Base-by-base conservation (phyloP, 305 asterid genomes). In the Rubia balearica region DNA sequence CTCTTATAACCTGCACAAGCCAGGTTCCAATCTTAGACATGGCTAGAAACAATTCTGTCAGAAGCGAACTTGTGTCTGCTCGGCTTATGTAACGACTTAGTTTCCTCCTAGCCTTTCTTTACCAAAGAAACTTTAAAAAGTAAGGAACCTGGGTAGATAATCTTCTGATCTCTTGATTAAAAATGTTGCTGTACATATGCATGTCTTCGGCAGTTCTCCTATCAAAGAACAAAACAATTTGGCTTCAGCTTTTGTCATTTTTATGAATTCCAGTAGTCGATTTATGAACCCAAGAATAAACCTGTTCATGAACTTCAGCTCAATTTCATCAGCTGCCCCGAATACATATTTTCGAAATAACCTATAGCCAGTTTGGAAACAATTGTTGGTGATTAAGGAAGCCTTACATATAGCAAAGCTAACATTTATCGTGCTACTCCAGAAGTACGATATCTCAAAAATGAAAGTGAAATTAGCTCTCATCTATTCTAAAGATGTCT, bases 241-340 rank as follows among this genome's bases (percentile, higher is more conserved):
- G n/a, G 14, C 17, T 3, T 51, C 59, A 17, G 21, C 51, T 45
- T 45, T 46, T 51, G 59, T 51, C 59, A 51, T 51, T 6, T 33
- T 6, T 17, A 17, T 51, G 55, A n/a, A n/a, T n/a, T n/a, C n/a
- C n/a, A n/a, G n/a, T n/a, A n/a, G n/a, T n/a, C n/a, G n/a, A n/a
- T 17, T 51, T 51, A 10, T 1, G 10, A 16, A 17, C 59, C 6
- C 22, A 51, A 51, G 59, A 17, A 51, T n/a, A 51, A 51, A 51
- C 59, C 59, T 51, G 59, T 51, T 51, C 59, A 51, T 51, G 59
- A 51, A 51, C 59, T 51, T 51, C 59, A 51, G 17, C 59, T 51
- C 59, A 51, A 51, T 24, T 51, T 51, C 59, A 51, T 51, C 59
- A 51, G 59, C 59, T 51, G 59, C 59, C 10, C 59, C 59, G 4